These are phyloP conservation scores for Alternaria metachromatica DNA, from an alignment of 2,329 filamentous ascomycete genomes.

Conservation along the genomic window DNA sequence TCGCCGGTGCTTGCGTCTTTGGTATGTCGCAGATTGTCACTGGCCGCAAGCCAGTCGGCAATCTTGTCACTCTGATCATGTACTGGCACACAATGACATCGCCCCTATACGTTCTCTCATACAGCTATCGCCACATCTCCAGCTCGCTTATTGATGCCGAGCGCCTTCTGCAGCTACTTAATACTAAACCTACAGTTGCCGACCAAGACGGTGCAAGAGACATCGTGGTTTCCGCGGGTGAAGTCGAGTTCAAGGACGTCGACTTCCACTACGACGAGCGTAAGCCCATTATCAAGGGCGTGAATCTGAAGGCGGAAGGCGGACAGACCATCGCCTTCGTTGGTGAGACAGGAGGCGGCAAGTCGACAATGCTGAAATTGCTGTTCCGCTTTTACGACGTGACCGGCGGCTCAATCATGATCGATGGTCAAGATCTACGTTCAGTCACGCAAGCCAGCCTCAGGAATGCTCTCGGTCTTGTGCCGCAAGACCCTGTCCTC, in stretches of 20 bases:
- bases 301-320: conserved; percentile 58
- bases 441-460: conserved; percentile 65
- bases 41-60: conserved; percentile 60
- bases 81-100: conserved; percentile 64
- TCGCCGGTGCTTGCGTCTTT: conserved; percentile 58
- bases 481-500: conserved; percentile 68
- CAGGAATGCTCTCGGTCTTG: conserved; percentile 65
- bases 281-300: conserved; percentile 58
- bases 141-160: conserved; percentile 70
- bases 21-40: conserved; percentile 61
- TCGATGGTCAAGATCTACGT: conserved; percentile 67
- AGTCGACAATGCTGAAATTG: conserved; percentile 67
- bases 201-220: conserved; percentile 50
- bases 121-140: conserved; percentile 57
- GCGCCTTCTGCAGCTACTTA: conserved; percentile 63
- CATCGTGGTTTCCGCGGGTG: conserved; percentile 56
- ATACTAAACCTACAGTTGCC: conserved; percentile 62
- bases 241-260: conserved; percentile 63
- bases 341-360: conserved; percentile 68
- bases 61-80: conserved; percentile 68
- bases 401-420: conserved; percentile 59
- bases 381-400: conserved; percentile 68
- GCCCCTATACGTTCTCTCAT: conserved; percentile 60
- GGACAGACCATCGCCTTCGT: conserved; percentile 67
- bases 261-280: conserved; percentile 63